These are phyloP conservation scores for Ceratobasidium papillatum DNA, from an alignment of 1,284 basidiomycete species.

Conservation along the genomic window DNA sequence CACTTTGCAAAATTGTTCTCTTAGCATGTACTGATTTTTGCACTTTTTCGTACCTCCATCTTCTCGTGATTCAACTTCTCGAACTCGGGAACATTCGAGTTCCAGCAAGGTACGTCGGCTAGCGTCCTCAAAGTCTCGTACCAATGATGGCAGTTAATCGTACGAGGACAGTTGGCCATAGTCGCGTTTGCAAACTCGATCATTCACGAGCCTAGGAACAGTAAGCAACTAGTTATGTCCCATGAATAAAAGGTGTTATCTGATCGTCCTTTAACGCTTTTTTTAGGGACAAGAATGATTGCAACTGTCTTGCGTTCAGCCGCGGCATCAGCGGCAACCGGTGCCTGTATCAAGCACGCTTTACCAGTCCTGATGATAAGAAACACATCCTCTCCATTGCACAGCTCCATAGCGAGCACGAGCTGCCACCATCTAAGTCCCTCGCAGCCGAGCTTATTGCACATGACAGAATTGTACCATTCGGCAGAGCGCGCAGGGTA, in stretches of 20 bases:
- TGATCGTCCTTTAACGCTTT: conserved; percentile 7
- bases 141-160: not conserved
- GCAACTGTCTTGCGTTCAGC: not conserved
- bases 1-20: too few species aligned
- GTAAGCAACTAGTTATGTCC: not conserved
- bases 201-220: not conserved
- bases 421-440: not conserved
- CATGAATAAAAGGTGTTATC: not conserved
- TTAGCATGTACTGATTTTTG: too few species aligned
- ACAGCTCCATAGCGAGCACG: not conserved
- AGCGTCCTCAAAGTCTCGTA: not conserved
- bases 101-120: not conserved
- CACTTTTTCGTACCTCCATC: not conserved
- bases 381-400: not conserved
- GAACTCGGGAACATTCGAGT: not conserved
- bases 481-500: not conserved
- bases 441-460: not conserved
- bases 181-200: conserved; percentile 2
- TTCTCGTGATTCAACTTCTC: not conserved
- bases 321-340: not conserved
- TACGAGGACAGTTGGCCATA: not conserved
- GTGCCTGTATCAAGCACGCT: not conserved
- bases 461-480: not conserved
- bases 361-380: conserved; percentile 1
- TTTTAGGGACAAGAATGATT: not conserved